Conservation (phyloP, 331 rosid species). For the Malus hybrid region DNA sequence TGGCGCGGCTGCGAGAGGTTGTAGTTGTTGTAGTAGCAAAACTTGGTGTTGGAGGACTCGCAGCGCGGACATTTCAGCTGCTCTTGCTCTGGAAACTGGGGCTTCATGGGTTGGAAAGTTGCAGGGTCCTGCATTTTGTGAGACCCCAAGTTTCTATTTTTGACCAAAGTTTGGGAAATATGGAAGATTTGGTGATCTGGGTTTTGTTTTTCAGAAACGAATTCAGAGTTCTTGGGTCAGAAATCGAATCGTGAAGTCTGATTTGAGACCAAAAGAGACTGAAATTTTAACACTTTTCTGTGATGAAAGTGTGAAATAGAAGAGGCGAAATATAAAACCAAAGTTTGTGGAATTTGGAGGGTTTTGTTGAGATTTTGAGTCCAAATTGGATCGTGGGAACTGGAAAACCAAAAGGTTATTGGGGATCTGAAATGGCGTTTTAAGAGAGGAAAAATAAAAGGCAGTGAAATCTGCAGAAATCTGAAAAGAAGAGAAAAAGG, state of each 20-base stretch:
- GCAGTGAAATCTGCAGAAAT: not conserved
- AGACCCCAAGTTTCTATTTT: not conserved
- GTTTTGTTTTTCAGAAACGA: not conserved
- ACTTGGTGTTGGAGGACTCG: conserved; percentile 75
- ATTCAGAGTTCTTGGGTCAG: not conserved
- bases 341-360: not conserved
- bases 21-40: conserved; percentile 95
- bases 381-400: not conserved
- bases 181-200: not conserved
- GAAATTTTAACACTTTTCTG: not conserved
- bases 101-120: conserved; percentile 42
- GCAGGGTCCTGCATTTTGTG: conserved; percentile 57
- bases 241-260: not conserved
- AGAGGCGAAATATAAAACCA: not conserved
- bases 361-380: not conserved
- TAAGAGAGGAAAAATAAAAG: conserved; percentile 14
- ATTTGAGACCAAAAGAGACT: not conserved
- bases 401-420: not conserved
- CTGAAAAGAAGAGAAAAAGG: conserved; percentile 31
- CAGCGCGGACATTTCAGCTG: conserved; percentile 84
- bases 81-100: conserved; percentile 68
- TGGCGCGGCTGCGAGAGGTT: conserved; percentile 92
- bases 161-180: not conserved
- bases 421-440: conserved; percentile 23
- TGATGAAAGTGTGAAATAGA: not conserved